Conservation (phyloP, 345 rosid species). For the Lepidium sativum region DNA sequence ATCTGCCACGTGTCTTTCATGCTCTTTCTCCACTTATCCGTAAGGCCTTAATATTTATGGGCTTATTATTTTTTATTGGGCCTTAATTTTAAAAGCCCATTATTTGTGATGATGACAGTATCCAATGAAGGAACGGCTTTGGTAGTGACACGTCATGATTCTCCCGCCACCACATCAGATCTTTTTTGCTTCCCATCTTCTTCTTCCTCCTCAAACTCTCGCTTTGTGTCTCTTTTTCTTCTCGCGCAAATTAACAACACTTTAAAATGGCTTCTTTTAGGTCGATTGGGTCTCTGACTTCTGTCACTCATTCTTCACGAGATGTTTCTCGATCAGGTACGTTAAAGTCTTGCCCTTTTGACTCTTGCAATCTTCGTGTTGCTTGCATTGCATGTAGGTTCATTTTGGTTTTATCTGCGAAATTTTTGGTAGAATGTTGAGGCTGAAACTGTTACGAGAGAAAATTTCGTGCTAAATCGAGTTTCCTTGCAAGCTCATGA, state of each 20-base stretch:
- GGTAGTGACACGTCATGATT: conserved; percentile 30
- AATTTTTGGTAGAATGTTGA: background rate
- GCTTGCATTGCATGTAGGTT: conserved; percentile 18
- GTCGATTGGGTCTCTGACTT: conserved; percentile 8
- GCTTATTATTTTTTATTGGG: background rate
- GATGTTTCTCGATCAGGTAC: conserved; percentile 20
- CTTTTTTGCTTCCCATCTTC: conserved; percentile 1
- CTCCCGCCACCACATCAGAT: conserved; percentile 30
- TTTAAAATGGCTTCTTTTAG: conserved; percentile 18
- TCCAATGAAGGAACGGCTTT: conserved; percentile 27
- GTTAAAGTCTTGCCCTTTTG: background rate
- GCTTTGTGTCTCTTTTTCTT: background rate
- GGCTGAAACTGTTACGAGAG: background rate
- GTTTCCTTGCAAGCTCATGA: background rate
- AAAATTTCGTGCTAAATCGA: background rate
- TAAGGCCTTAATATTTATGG: background rate
- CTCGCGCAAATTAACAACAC: background rate
- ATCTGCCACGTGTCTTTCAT: conserved; percentile 28
- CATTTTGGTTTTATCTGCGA: background rate
- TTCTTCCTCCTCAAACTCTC: conserved; percentile 2
- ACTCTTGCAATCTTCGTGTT: background rate
- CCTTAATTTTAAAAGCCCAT: conserved; percentile 6
- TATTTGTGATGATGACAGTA: conserved; percentile 1
- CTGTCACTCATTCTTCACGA: conserved; percentile 3
- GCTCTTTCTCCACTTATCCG: background rate